Base-by-base conservation (phyloP, 1,284 basidiomycete species). In the Coniferiporia sulphurascens region DNA sequence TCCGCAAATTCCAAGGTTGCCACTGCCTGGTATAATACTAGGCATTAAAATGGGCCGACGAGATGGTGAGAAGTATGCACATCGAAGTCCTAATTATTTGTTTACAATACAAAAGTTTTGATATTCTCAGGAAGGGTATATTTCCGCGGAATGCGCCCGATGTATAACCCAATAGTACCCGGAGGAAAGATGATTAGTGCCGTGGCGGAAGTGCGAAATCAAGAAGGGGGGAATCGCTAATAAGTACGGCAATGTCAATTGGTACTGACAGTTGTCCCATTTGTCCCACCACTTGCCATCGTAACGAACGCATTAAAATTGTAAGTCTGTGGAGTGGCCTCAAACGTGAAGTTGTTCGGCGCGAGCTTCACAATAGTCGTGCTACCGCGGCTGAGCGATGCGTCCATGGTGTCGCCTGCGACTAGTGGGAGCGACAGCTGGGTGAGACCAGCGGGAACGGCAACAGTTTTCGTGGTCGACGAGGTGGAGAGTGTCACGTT, bases 241-340 rank as follows among this genome's bases (percentile, higher is more conserved):
- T 27, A 27, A 27, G 27, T 5, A 27, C 27, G 27, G 27, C 27
- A 2, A 27, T 27, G 10, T 43, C 41, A 50, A 48, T 50, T 50
- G 21, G 17, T 34, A 22, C 21, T 21, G 3, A 17, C 44, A n/a
- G 44, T n/a, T 27, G 54, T 27, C 13, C 12, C 21, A 44, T 22
- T 17, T n/a, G 32, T n/a, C 8, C 35, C 41, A 41, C 54, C 36
- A 19, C 51, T 69, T 8, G 76, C 76, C 52, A 75, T 76, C 45
- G 77, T 76, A 45, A 84, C 83, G 63, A 82, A 82, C 22, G 78
- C 83, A 65, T 89, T 88, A 68, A 77, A 89, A 69, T 88, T 87
- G 69, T 86, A 89, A 32, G 71, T 75, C 56, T 72, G 13, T 3
- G 86, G 84, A 43, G 71, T 76, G 9, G 75, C 72, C 58, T 81